Conservation (phyloP, 768 basidiomycete genomes). For the Tylopilus sp. region DNA sequence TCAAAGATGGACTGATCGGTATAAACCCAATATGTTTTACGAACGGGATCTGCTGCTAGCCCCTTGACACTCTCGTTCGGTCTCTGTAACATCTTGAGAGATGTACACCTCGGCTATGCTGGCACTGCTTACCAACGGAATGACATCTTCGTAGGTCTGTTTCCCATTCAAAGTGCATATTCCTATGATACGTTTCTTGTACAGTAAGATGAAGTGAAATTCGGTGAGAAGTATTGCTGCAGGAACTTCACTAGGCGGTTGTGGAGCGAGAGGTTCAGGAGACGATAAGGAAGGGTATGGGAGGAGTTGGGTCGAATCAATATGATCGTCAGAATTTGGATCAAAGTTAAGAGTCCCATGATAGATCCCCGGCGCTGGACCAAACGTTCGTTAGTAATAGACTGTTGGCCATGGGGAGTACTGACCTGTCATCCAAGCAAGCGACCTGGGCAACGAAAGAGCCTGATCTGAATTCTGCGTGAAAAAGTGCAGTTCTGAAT, state of each 20-base stretch:
- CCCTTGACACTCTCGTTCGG: constrained; percentile 69
- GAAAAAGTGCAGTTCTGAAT: constrained; percentile 81
- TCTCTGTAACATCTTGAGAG: constrained; percentile 48
- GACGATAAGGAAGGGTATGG: constrained; percentile 59
- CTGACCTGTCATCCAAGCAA: constrained; percentile 93
- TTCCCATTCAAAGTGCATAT: constrained; percentile 80
- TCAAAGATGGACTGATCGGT: constrained; percentile 89
- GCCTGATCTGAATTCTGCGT: constrained; percentile 68
- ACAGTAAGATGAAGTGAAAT: constrained; percentile 88
- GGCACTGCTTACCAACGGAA: constrained; percentile 64
- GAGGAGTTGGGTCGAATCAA: constrained; percentile 74
- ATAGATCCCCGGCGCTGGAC: constrained; percentile 80
- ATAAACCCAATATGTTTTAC: constrained; percentile 92
- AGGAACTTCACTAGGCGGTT: constrained; percentile 45
- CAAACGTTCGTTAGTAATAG: constrained; percentile 1
- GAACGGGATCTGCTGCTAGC: constrained; percentile 78
- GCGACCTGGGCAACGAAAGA: constrained; percentile 60
- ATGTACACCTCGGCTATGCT: neutral
- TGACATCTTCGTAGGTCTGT: constrained; percentile 75
- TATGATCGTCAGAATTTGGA: constrained; percentile 64
- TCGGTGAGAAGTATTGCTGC: constrained; percentile 81
- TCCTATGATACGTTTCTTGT: constrained; percentile 71
- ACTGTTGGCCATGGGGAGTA: neutral
- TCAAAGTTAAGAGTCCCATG: constrained; percentile 76
- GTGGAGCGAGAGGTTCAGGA: constrained; percentile 22